Conservation (phyloP, 2,329 filamentous ascomycete genomes). For the Trichophyton benhamiae region DNA sequence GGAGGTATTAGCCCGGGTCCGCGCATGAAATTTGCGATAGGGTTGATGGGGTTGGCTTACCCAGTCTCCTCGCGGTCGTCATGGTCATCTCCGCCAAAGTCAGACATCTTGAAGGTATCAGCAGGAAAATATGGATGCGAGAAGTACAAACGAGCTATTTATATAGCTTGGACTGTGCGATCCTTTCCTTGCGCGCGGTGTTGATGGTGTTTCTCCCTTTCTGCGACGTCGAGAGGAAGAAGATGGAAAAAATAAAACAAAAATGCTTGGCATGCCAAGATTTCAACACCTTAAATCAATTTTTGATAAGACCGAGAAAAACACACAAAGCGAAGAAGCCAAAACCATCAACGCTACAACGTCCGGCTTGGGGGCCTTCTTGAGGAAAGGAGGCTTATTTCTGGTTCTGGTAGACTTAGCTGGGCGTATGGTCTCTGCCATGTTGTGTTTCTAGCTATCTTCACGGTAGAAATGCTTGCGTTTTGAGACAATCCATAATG, state of each 20-base stretch:
- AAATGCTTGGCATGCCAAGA: conserved; percentile 6
- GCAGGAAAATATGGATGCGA: conserved; percentile 4
- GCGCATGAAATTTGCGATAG: neutral
- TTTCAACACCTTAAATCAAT: neutral
- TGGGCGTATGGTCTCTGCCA: neutral
- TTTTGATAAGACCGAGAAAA: neutral
- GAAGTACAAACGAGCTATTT: neutral
- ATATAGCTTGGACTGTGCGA: neutral
- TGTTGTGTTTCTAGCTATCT: neutral
- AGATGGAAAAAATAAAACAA: neutral
- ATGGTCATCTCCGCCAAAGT: conserved; percentile 56
- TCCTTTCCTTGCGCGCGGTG: neutral
- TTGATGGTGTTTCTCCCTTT: neutral
- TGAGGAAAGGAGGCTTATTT: neutral
- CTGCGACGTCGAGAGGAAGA: neutral
- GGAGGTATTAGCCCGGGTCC: neutral
- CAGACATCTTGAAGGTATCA: conserved; percentile 47
- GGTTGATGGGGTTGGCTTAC: conserved; percentile 31
- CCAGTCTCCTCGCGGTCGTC: conserved; percentile 48
- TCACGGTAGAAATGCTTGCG: neutral
- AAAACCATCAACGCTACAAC: neutral
- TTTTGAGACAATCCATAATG: neutral
- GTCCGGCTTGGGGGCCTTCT: neutral
- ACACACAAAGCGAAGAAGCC: neutral
- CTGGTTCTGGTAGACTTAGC: too few species aligned